phyloP scores from a whole-genome alignment of 371 early-diverging fungal genomes.

The Actinomortierella ambigua region DNA sequence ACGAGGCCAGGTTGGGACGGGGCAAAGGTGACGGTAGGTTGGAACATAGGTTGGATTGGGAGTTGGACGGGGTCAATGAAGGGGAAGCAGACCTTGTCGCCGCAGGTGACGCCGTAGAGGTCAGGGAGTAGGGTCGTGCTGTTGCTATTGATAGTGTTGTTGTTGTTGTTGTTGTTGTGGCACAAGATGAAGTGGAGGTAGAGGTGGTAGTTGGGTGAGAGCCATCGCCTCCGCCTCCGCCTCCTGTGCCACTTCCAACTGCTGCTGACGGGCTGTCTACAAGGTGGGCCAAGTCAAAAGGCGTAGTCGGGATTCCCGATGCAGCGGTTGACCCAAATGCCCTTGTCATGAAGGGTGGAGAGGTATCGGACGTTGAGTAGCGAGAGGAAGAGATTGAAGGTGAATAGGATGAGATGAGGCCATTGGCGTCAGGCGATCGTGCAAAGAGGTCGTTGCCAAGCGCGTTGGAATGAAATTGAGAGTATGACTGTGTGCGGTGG shows the following conservation, averaged over 20 bases:
- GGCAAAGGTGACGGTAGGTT: constrained; percentile 39
- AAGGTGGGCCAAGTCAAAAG: too few species aligned
- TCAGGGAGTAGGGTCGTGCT: constrained; percentile 9
- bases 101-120: constrained; percentile 20
- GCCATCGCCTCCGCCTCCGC: too few species aligned
- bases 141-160: background rate
- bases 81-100: constrained; percentile 16
- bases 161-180: constrained; percentile 1
- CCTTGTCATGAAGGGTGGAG: too few species aligned
- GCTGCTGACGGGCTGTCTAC: too few species aligned
- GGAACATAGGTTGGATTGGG: constrained; percentile 35
- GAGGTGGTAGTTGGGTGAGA: too few species aligned
- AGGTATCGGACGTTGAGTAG: too few species aligned
- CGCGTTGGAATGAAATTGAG: constrained; percentile 27
- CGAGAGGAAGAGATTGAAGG: too few species aligned
- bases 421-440: background rate
- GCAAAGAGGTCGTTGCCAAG: constrained; percentile 38
- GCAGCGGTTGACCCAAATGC: too few species aligned
- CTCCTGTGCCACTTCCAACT: too few species aligned
- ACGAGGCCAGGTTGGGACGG: constrained; percentile 12
- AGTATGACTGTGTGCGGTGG: constrained; percentile 30
- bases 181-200: too few species aligned
- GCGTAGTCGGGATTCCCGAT: too few species aligned
- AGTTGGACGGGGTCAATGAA: constrained; percentile 37
- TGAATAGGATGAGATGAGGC: background rate